A percentile compares a stretch with the other conserved stretches of the same genome.
These are phyloP conservation scores for Chalara sp. DNA, from an alignment of 2,329 filamentous ascomycete species.

Conservation along the genomic window DNA sequence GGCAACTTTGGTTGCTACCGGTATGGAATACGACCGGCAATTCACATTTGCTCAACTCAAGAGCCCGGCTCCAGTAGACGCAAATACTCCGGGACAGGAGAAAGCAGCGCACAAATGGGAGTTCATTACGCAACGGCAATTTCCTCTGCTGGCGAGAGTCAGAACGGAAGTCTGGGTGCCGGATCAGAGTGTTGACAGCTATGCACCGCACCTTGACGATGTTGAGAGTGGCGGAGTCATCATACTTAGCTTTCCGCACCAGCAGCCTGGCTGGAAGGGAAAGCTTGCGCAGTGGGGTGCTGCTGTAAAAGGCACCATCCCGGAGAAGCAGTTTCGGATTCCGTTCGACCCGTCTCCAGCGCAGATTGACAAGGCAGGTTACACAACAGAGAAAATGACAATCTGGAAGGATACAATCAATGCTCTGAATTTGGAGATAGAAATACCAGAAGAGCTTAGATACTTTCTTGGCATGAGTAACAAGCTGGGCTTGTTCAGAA, in stretches of 20 bases:
- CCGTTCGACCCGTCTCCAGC: slow-evolving; percentile 54
- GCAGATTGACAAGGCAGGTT: slow-evolving; percentile 52
- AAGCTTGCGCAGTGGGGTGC: slow-evolving; percentile 38
- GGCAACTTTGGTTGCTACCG: slow-evolving; percentile 58
- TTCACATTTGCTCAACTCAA: slow-evolving; percentile 72
- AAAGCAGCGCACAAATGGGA: slow-evolving; percentile 51
- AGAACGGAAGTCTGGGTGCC: slow-evolving; percentile 63
- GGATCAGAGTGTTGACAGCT: slow-evolving; percentile 48
- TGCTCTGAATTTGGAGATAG: slow-evolving; percentile 50
- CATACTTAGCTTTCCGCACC: slow-evolving; percentile 60
- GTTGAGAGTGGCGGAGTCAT: slow-evolving; percentile 52
- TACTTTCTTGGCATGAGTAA: slow-evolving; percentile 62
- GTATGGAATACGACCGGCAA: slow-evolving; percentile 73
- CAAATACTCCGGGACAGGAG: slow-evolving; percentile 28
- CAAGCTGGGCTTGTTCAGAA: slow-evolving; percentile 60
- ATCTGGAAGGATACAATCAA: slow-evolving; percentile 55
- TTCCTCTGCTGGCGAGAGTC: slow-evolving; percentile 65
- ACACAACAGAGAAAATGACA: slow-evolving; percentile 51
- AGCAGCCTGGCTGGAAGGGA: slow-evolving; percentile 41
- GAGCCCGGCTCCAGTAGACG: slow-evolving; percentile 39
- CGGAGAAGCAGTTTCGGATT: slow-evolving; percentile 59
- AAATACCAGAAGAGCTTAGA: slow-evolving; percentile 55
- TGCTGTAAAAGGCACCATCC: slow-evolving; percentile 43
- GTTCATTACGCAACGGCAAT: slow-evolving; percentile 64
- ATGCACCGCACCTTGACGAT: slow-evolving; percentile 40